Percentiles rank a stretch among this genome's conserved stretches.
Evolutionary conservation across 2,329 filamentous ascomycete species (phyloP).

Genomic region (Cordyceps javanica): DNA sequence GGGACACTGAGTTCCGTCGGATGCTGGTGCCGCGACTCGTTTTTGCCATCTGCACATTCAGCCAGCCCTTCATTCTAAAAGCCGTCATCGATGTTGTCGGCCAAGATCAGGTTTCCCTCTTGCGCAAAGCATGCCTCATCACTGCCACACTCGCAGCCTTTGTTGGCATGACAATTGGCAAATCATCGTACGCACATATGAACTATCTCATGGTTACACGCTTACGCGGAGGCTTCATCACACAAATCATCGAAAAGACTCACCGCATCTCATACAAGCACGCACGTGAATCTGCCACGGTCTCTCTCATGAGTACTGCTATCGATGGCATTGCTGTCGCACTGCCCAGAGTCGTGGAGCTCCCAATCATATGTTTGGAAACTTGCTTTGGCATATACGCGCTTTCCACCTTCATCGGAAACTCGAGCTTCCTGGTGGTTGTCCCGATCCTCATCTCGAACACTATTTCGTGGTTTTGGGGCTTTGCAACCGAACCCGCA

Average conservation of each 20-base stretch:
- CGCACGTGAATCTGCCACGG: constrained; percentile 22
- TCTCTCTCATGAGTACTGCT: constrained; percentile 3
- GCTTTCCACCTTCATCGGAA: background rate
- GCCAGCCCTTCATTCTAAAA: constrained; percentile 4
- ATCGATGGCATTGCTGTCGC: constrained; percentile 3
- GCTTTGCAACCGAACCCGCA: background rate
- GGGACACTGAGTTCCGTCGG: background rate
- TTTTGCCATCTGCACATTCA: constrained; percentile 4
- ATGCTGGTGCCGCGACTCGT: constrained; percentile 1
- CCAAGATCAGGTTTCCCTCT: background rate
- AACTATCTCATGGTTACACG: constrained; percentile 24
- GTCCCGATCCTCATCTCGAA: constrained; percentile 1
- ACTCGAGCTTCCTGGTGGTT: background rate
- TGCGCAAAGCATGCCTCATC: background rate
- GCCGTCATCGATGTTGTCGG: background rate
- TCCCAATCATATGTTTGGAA: background rate
- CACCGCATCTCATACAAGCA: constrained; percentile 24
- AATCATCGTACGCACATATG: constrained; percentile 1
- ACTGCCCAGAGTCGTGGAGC: background rate
- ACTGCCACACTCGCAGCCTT: background rate
- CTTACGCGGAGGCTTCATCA: constrained; percentile 27
- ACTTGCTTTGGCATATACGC: constrained; percentile 1
- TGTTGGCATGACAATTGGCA: constrained; percentile 1
- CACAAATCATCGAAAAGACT: constrained; percentile 43
- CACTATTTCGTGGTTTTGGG: constrained; percentile 4